Conservation (phyloP, 163 green algal species). For the Picocystis sp. region DNA sequence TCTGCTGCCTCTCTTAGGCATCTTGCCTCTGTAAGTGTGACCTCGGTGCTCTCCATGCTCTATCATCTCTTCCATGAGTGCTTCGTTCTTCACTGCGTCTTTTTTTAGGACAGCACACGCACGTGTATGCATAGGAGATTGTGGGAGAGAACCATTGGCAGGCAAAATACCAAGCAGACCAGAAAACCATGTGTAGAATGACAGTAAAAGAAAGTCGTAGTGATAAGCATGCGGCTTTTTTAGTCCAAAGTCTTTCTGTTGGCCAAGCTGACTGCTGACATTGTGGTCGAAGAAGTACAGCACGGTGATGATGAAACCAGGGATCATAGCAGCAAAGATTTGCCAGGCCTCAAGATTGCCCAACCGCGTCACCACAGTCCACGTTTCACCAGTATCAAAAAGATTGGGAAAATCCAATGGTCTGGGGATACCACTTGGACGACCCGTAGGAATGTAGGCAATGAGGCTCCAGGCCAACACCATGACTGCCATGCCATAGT, state of each 20-base stretch:
- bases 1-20: background rate
- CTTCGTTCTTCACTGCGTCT: constrained; percentile 6
- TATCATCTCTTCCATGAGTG: constrained; percentile 9
- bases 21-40: constrained; percentile 3
- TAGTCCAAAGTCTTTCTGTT: constrained; percentile 58
- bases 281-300: constrained; percentile 83
- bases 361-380: constrained; percentile 35
- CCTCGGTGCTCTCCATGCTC: background rate
- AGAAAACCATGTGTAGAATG: constrained; percentile 36
- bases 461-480: constrained; percentile 27
- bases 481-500: constrained; percentile 38
- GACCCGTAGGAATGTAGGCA: constrained; percentile 19
- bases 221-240: constrained; percentile 47
- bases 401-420: constrained; percentile 45
- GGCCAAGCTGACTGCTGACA: constrained; percentile 53
- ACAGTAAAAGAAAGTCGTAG: constrained; percentile 51
- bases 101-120: constrained; percentile 20
- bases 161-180: constrained; percentile 64
- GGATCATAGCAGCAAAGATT: constrained; percentile 52
- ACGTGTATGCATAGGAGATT: constrained; percentile 66
- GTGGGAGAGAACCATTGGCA: constrained; percentile 70
- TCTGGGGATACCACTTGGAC: constrained; percentile 27
- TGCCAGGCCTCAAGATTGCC: constrained; percentile 27
- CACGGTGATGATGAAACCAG: constrained; percentile 54
- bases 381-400: constrained; percentile 35